Conservation (phyloP, 2,329 filamentous ascomycete species). For the Pyrenophora teres region DNA sequence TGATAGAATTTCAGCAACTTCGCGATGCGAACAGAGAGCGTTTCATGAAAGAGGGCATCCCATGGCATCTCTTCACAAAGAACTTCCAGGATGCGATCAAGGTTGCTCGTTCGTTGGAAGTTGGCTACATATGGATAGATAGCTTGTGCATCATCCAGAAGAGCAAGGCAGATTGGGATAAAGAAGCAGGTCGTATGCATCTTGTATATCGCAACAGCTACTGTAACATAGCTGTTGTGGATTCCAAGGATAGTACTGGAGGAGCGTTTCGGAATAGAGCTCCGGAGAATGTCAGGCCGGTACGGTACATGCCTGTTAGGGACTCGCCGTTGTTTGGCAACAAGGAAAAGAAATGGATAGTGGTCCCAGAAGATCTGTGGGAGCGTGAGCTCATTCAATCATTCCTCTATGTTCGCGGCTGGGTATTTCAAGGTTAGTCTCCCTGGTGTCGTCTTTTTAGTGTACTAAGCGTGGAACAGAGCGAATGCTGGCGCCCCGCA, state of each 20-base stretch:
- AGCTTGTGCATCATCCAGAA: slow-evolving; percentile 28
- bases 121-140: slow-evolving; percentile 38
- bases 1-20: slow-evolving; percentile 13
- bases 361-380: slow-evolving; percentile 28
- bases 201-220: slow-evolving; percentile 35
- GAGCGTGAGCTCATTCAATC: slow-evolving; percentile 22
- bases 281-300: slow-evolving; percentile 18
- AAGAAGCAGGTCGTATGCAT: slow-evolving; percentile 32
- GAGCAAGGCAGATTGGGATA: slow-evolving; percentile 20
- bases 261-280: slow-evolving; percentile 30
- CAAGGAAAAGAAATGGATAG: slow-evolving; percentile 17
- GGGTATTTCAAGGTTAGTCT: slow-evolving; percentile 38
- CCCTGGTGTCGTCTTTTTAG: no score
- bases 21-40: slow-evolving; percentile 4
- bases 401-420: slow-evolving; percentile 26
- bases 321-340: slow-evolving; percentile 17
- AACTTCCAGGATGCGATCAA: slow-evolving; percentile 36
- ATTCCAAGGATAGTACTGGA: slow-evolving; percentile 21
- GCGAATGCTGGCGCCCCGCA: slow-evolving; percentile 33
- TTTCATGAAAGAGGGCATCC: slow-evolving; percentile 24
- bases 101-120: slow-evolving; percentile 23
- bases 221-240: slow-evolving; percentile 37
- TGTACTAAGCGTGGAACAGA: slow-evolving; percentile 17
- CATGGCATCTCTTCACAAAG: slow-evolving; percentile 16
- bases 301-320: slow-evolving; percentile 11